Conservation (phyloP, 305 asterid genomes). For the Salvia sclarea region DNA sequence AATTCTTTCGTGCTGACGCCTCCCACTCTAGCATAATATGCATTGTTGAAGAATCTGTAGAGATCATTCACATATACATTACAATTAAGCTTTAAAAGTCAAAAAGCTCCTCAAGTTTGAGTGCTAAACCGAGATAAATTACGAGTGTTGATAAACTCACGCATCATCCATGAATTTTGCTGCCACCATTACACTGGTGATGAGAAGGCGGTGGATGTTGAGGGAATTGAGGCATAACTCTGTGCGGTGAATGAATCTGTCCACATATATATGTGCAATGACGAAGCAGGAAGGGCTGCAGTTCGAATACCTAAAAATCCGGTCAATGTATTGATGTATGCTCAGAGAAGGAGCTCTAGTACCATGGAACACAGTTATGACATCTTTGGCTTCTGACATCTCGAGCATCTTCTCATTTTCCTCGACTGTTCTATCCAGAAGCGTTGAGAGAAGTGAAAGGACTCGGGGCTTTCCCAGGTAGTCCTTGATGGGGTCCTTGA, state of each 20-base stretch:
- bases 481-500: constrained; percentile 54
- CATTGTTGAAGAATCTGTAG: constrained; percentile 78
- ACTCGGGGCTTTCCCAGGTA: constrained; percentile 61
- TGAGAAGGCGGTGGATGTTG: constrained; percentile 81
- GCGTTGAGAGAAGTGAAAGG: constrained; percentile 60
- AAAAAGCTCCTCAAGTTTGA: background rate
- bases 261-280: constrained; percentile 74
- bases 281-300: constrained; percentile 96
- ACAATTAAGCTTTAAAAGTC: background rate
- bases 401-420: constrained; percentile 62
- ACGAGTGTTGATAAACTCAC: constrained; percentile 49
- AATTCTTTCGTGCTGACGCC: constrained; percentile 75
- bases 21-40: constrained; percentile 87
- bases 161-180: constrained; percentile 90
- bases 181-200: constrained; percentile 86
- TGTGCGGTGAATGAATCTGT: constrained; percentile 61
- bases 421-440: constrained; percentile 66
- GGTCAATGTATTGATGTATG: constrained; percentile 75
- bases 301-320: constrained; percentile 82
- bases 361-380: constrained; percentile 70
- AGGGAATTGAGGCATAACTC: constrained; percentile 57
- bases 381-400: constrained; percentile 48
- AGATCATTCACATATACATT: constrained; percentile 9
- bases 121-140: background rate
- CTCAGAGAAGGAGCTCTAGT: constrained; percentile 69